Evolutionary conservation across 495 filamentous ascomycete species (phyloP).

Genomic region (Penicillium pulvis): DNA sequence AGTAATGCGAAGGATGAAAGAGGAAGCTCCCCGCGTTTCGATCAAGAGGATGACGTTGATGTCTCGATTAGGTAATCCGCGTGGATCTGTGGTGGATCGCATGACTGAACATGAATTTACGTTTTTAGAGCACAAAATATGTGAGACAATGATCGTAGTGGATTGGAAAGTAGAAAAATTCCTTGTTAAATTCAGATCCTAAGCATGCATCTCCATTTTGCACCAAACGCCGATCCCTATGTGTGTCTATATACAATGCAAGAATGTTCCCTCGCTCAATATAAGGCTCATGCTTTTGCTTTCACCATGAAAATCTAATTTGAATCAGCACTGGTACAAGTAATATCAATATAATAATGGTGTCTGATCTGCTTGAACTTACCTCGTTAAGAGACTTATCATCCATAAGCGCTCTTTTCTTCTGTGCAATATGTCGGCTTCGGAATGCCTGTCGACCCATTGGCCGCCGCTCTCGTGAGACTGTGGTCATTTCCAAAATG

Average conservation of each 20-base stretch:
- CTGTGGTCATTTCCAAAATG: slow-evolving; percentile 9
- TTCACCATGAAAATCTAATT: slow-evolving; percentile 76
- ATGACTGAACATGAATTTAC: not conserved
- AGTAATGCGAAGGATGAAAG: not conserved
- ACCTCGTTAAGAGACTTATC: slow-evolving; percentile 76
- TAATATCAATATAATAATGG: too few relatives aligned
- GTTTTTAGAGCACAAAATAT: too few relatives aligned
- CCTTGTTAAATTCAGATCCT: not conserved
- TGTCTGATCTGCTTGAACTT: slow-evolving; percentile 20
- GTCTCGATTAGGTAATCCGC: slow-evolving; percentile 5
- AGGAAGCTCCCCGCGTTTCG: slow-evolving; percentile 2
- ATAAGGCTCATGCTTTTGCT: slow-evolving; percentile 25
- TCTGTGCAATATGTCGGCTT: slow-evolving; percentile 74
- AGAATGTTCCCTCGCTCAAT: not conserved
- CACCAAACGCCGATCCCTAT: slow-evolving; percentile 5
- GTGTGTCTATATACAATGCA: not conserved
- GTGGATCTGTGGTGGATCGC: not conserved
- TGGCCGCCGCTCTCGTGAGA: slow-evolving; percentile 46
- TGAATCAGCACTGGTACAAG: slow-evolving; percentile 35
- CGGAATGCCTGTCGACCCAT: slow-evolving; percentile 63
- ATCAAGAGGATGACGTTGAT: slow-evolving; percentile 16
- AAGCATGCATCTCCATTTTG: not conserved
- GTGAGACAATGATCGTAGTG: too few relatives aligned
- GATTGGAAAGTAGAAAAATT: not conserved
- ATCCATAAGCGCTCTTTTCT: slow-evolving; percentile 73